Conservation (phyloP, 1,139 yeast species). For the Magnusiomyces paraingens region DNA sequence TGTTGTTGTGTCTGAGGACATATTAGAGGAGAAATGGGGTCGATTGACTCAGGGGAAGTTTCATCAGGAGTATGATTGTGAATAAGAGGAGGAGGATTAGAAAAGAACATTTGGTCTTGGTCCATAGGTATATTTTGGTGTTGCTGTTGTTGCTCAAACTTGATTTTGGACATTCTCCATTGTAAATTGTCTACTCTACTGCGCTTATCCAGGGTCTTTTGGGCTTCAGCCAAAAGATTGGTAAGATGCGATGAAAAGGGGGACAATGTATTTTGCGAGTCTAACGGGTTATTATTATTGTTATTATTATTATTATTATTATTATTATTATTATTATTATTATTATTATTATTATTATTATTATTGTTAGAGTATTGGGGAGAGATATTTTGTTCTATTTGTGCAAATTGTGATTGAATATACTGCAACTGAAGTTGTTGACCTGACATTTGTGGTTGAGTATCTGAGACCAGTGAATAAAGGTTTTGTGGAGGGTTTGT, state of each 20-base stretch:
- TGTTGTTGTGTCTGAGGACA: background rate
- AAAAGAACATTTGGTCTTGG: background rate
- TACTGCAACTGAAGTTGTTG: background rate
- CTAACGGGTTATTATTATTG: too few species aligned
- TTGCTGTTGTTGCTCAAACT: too few species aligned
- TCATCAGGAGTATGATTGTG: constrained; percentile 9
- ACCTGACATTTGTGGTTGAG: background rate
- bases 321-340: too few species aligned
- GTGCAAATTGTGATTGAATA: too few species aligned
- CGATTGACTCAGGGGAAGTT: constrained; percentile 10
- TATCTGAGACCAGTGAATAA: background rate
- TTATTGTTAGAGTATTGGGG: too few species aligned
- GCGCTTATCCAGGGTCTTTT: constrained; percentile 18
- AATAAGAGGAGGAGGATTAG: background rate
- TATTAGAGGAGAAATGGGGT: constrained; percentile 3
- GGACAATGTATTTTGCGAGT: background rate
- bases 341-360: too few species aligned
- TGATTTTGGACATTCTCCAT: constrained; percentile 9
- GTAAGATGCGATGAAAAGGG: constrained; percentile 24
- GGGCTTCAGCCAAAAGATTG: constrained; percentile 26
- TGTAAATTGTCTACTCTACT: constrained; percentile 23
- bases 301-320: too few species aligned
- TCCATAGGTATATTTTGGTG: too few species aligned
- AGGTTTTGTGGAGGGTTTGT: background rate
- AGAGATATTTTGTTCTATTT: too few species aligned